phyloP scores from a whole-genome alignment of 768 basidiomycete species.

The Lactifluus pinguis region DNA sequence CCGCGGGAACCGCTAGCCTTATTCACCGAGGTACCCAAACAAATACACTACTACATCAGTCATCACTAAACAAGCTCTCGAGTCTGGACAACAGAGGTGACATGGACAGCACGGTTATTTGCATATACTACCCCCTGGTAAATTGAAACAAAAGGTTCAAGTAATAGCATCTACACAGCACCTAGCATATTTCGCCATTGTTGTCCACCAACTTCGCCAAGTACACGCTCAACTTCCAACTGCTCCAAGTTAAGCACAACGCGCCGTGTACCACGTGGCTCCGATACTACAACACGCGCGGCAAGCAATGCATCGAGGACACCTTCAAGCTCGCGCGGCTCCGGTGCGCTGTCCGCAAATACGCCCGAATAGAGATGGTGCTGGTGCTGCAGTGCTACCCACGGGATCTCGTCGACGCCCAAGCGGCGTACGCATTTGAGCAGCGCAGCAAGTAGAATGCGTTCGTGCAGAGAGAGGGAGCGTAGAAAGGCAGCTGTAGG shows the following conservation, averaged over 20 bases:
- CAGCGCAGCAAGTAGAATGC: slow-evolving; percentile 49
- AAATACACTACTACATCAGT: too few relatives aligned
- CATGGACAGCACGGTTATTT: too few relatives aligned
- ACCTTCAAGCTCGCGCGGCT: slow-evolving; percentile 49
- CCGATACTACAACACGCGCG: slow-evolving; percentile 66
- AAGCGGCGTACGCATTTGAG: slow-evolving; percentile 74
- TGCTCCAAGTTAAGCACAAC: slow-evolving; percentile 79
- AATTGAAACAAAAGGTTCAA: not conserved
- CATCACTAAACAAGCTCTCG: too few relatives aligned
- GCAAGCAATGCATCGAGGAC: slow-evolving; percentile 72
- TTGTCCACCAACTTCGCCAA: slow-evolving; percentile 70
- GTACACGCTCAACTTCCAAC: slow-evolving; percentile 73
- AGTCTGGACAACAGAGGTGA: too few relatives aligned
- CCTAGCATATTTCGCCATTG: slow-evolving; percentile 51
- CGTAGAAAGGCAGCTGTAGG: slow-evolving; percentile 66
- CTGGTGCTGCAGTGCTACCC: slow-evolving; percentile 74
- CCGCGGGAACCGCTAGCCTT: too few relatives aligned
- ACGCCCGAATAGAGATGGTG: slow-evolving; percentile 61
- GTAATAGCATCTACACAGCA: slow-evolving; percentile 2
- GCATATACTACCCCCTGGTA: too few relatives aligned
- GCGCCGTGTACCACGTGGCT: slow-evolving; percentile 56
- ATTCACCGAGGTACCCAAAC: not conserved
- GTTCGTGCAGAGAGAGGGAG: too few relatives aligned
- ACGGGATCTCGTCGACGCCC: slow-evolving; percentile 82
- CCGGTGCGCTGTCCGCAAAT: slow-evolving; percentile 53